These are phyloP conservation scores for Exidia glandulosa DNA, from an alignment of 768 basidiomycete species.

Conservation along the genomic window DNA sequence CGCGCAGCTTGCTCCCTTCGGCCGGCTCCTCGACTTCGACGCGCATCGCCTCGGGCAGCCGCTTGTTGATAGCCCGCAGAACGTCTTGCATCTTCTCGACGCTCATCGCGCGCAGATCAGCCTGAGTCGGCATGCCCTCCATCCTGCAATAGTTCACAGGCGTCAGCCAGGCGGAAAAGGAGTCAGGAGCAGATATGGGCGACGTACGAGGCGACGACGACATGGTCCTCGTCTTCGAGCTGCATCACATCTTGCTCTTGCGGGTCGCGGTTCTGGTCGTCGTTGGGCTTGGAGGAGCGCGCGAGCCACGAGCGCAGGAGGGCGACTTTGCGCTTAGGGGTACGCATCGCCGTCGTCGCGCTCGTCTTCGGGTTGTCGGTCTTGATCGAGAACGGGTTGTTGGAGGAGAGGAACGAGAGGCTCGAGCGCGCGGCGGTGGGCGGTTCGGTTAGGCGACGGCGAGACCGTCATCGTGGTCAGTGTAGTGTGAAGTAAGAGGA, in stretches of 20 bases:
- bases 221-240: not conserved
- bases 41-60: not conserved
- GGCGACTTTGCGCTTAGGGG: not conserved
- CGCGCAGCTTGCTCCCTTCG: not conserved
- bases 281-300: not conserved
- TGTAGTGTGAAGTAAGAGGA: too few relatives aligned
- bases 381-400: not conserved
- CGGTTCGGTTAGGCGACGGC: not conserved
- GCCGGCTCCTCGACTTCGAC: not conserved
- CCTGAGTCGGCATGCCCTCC: not conserved
- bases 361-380: too few relatives aligned
- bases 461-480: not conserved
- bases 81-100: not conserved
- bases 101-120: not conserved
- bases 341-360: not conserved
- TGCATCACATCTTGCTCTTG: too few relatives aligned
- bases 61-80: not conserved
- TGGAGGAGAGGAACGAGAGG: not conserved
- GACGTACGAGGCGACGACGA: not conserved
- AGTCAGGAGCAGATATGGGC: too few relatives aligned
- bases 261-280: too few relatives aligned
- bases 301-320: not conserved
- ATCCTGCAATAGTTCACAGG: not conserved
- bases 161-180: not conserved
- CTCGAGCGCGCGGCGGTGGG: not conserved